A percentile compares a stretch with the other conserved stretches of the same genome.
These are phyloP conservation scores for Phytophthora cryptogea DNA, from an alignment of 352 stramenopile genomes.

Conservation along the genomic window DNA sequence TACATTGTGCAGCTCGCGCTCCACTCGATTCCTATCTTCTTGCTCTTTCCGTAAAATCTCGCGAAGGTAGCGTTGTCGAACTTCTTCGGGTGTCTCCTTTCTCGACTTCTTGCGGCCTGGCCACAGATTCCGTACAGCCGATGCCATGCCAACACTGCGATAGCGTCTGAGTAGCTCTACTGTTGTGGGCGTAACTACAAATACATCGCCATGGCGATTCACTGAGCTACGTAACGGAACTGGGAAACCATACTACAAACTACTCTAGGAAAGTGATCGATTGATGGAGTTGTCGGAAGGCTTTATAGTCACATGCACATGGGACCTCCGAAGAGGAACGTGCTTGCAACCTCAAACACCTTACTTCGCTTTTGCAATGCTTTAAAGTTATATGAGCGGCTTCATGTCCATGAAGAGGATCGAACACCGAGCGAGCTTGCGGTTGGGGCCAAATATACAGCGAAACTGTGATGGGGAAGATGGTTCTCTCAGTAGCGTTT, in stretches of 20 bases:
- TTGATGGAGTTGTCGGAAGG: constrained; percentile 49
- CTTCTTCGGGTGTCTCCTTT: constrained; percentile 43
- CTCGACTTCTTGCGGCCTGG: constrained; percentile 32
- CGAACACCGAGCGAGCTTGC: constrained; percentile 77
- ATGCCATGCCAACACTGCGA: constrained; percentile 7
- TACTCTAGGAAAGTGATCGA: not conserved
- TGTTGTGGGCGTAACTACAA: not conserved
- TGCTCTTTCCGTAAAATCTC: constrained; percentile 46
- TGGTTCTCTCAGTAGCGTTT: constrained; percentile 76
- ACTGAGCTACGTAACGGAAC: not conserved
- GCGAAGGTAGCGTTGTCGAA: constrained; percentile 42
- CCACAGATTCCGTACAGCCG: constrained; percentile 10
- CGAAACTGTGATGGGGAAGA: constrained; percentile 1
- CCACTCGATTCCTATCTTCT: constrained; percentile 37
- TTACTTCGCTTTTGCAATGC: constrained; percentile 60
- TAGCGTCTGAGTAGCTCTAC: not conserved
- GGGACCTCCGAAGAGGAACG: constrained; percentile 20
- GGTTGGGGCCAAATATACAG: not conserved
- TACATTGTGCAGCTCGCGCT: constrained; percentile 57
- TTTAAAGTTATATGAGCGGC: constrained; percentile 51
- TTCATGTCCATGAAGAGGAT: constrained; percentile 42
- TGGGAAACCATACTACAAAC: not conserved
- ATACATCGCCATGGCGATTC: not conserved
- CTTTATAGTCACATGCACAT: constrained; percentile 83
- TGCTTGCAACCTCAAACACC: constrained; percentile 82